Percentiles rank a stretch among this genome's conserved stretches.
Conservation (phyloP, 1,139 yeast species). For the Blastobotrys illinoisensis region DNA sequence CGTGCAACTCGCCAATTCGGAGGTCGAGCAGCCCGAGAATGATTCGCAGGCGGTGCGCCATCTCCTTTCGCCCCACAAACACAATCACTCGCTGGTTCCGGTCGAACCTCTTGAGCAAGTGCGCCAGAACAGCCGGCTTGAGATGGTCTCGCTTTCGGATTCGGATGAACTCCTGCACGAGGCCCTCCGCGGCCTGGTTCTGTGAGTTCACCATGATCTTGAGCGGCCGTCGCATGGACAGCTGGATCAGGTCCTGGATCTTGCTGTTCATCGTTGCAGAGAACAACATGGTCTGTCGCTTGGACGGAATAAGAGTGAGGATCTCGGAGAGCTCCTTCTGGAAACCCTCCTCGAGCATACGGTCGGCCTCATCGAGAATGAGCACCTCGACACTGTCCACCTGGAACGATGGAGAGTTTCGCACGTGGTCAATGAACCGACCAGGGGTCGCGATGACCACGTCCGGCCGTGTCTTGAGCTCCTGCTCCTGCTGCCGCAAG, state of each 20-base stretch:
- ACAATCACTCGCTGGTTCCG: conserved; percentile 73
- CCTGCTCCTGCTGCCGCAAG: conserved; percentile 90
- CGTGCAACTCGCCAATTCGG: conserved; percentile 89
- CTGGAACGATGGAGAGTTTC: conserved; percentile 89
- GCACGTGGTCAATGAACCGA: conserved; percentile 91
- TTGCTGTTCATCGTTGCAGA: conserved; percentile 98
- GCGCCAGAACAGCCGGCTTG: conserved; percentile 76
- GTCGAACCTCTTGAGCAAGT: conserved; percentile 62
- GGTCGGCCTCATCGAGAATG: conserved; percentile 96
- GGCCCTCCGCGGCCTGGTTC: conserved; percentile 80
- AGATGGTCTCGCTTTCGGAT: conserved; percentile 81
- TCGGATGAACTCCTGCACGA: conserved; percentile 89
- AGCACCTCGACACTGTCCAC: conserved; percentile 88
- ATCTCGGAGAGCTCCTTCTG: conserved; percentile 91
- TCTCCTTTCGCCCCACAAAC: conserved; percentile 84
- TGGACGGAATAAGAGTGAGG: conserved; percentile 75
- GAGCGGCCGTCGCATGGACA: conserved; percentile 84
- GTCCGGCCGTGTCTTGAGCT: conserved; percentile 86
- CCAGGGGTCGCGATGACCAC: conserved; percentile 96
- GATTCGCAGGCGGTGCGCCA: conserved; percentile 81
- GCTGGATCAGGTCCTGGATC: conserved; percentile 79
- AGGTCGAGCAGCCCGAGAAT: conserved; percentile 82
- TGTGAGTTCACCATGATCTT: conserved; percentile 96
- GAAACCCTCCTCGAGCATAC: conserved; percentile 99
- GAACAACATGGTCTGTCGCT: conserved; percentile 87